A percentile compares a stretch with the other conserved stretches of the same genome.
These are phyloP conservation scores for Yamadazyma ubonensis DNA, from an alignment of 805 yeast genomes.

Conservation along the genomic window DNA sequence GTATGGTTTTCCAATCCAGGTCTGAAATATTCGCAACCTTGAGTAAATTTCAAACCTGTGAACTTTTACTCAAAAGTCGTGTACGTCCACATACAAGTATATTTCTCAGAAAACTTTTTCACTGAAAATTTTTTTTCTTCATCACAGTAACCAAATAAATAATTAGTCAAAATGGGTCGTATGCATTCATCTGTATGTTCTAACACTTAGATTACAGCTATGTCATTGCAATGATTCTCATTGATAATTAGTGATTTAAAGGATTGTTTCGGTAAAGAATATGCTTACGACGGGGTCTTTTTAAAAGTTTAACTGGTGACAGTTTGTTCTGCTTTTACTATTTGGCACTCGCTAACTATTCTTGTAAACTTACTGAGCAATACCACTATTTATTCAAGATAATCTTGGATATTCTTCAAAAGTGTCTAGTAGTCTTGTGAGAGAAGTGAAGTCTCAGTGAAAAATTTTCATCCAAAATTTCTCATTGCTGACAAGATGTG, in stretches of 20 bases:
- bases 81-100: background rate
- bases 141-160: constrained; percentile 22
- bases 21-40: too few relatives aligned
- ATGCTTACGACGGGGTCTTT: constrained; percentile 15
- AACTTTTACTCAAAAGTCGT: background rate
- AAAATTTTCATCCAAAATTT: constrained; percentile 5
- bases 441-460: constrained; percentile 5
- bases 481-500: too few relatives aligned
- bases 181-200: constrained; percentile 95
- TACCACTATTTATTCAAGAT: constrained; percentile 14
- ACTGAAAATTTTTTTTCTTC: constrained; percentile 22
- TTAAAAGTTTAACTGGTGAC: constrained; percentile 11
- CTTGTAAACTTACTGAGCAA: constrained; percentile 13
- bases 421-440: background rate
- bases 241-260: constrained; percentile 10
- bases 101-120: constrained; percentile 11
- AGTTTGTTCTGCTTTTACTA: constrained; percentile 18
- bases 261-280: constrained; percentile 12
- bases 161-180: constrained; percentile 93
- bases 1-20: background rate
- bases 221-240: constrained; percentile 7
- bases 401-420: constrained; percentile 1
- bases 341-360: constrained; percentile 15
- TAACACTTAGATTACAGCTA: constrained; percentile 2
- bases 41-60: background rate